A percentile compares a stretch with the other conserved stretches of the same genome.
Evolutionary conservation across 23 red algal species (phyloP).

Genomic region (Gracilaria gracilis): DNA sequence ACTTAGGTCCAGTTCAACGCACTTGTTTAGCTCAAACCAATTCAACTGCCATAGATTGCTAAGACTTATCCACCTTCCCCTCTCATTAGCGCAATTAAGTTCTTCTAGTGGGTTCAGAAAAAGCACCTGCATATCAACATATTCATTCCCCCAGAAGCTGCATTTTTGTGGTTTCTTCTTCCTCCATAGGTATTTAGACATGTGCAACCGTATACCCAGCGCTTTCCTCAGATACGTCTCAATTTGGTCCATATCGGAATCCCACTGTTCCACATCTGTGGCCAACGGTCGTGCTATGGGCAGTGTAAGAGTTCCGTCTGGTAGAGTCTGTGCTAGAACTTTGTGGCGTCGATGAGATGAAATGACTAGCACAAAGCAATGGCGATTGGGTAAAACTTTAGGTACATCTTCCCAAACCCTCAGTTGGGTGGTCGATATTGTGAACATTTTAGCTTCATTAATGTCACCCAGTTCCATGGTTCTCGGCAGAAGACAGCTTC

Average conservation of each 20-base stretch:
- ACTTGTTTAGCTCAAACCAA: constrained; percentile 17
- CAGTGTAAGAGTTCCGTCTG: neutral
- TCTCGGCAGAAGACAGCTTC: neutral
- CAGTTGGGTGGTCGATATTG: neutral
- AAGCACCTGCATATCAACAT: neutral
- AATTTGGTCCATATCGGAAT: neutral
- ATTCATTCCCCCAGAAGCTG: neutral
- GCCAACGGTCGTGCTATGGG: neutral
- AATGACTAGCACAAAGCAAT: constrained; percentile 8
- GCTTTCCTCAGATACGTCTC: constrained; percentile 10
- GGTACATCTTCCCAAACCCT: neutral
- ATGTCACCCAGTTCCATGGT: constrained; percentile 8
- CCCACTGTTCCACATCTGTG: neutral
- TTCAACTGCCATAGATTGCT: constrained; percentile 1
- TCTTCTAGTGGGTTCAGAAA: neutral
- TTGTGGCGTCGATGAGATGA: neutral
- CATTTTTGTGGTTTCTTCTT: neutral
- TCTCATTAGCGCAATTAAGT: neutral
- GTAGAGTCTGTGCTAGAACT: constrained; percentile 1
- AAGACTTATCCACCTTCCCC: neutral
- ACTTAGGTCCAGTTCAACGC: neutral
- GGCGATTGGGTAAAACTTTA: neutral
- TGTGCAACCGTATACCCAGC: neutral
- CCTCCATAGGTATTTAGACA: neutral
- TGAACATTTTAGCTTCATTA: constrained; percentile 1